Evolutionary conservation across 2,329 filamentous ascomycete species (phyloP), one percentile per base, ranked within the genome.

Genomic region (Scedosporium dehoogii): DNA sequence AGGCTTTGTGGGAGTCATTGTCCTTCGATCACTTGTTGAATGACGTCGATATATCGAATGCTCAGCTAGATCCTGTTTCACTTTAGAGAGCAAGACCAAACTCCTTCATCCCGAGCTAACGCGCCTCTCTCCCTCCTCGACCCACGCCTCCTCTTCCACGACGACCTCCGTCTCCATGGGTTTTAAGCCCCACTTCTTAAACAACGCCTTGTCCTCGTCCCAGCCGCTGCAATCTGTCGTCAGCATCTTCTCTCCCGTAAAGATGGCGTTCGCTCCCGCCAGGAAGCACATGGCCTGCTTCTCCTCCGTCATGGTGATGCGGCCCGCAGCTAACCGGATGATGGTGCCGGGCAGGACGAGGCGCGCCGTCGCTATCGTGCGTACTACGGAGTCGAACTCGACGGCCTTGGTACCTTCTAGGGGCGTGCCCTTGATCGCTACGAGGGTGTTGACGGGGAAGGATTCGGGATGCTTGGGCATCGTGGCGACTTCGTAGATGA

Each of bases 241-340:
- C 75, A 96, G 74, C 92, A 96, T 96, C 81, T 93, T 96, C 78
- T 96, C 92, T 7, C 92, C 92, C 0, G 92, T 96, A 72, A 96
- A 96, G 41, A 96, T 88, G n/a, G 92, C 92, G 69, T 96, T 96
- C 1, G 92, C 92, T 14, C 92, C 92, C 0, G 91, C 91, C 83
- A 90, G 87, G 77, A 96, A 96, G 74, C 91, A 96, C 67, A 93
- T 73, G 14, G 91, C 87, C 76, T 96, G 92, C 78, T 96, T 88
- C 75, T 94, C 91, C 76, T 96, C 92, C 3, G 84, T 82, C 83
- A 96, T 88, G 12, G 87, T 90, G 72, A 90, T 92, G 57, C 92
- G 81, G 2, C 92, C 92, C 0, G 92, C 92, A 0, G 92, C 92
- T 58, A 96, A 85, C 53, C 92, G 86, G 66, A 96, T 91, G 67